Evolutionary conservation across 257 asterid genomes (phyloP).

Genomic region (Solanum lignicaule): DNA sequence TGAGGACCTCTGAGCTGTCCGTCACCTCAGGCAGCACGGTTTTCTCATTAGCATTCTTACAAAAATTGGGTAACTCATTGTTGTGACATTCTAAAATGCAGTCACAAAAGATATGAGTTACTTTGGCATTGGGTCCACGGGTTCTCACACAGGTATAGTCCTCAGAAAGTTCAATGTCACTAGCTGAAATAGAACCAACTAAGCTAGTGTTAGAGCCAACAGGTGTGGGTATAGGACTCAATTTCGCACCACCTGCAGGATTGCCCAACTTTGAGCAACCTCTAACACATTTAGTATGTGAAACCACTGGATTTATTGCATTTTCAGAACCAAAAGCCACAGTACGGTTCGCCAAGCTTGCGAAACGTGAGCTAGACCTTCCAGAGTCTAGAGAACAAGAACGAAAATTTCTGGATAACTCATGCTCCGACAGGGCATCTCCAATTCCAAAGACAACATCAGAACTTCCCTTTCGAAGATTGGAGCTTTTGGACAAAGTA

Average conservation of each 20-base stretch:
- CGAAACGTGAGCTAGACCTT: slow-evolving; percentile 27
- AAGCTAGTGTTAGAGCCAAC: slow-evolving; percentile 16
- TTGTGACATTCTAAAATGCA: slow-evolving; percentile 68
- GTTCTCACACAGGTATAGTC: slow-evolving; percentile 83
- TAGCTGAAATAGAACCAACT: slow-evolving; percentile 34
- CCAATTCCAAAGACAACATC: slow-evolving; percentile 65
- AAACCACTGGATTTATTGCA: slow-evolving; percentile 12
- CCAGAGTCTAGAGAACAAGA: slow-evolving; percentile 70
- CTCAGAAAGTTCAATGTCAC: slow-evolving; percentile 87
- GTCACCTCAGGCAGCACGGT: slow-evolving; percentile 12
- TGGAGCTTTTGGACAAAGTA: slow-evolving; percentile 19
- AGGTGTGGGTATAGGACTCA: slow-evolving; percentile 13
- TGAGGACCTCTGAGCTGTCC: slow-evolving; percentile 10
- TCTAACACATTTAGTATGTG: neutral
- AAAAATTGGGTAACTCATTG: slow-evolving; percentile 22
- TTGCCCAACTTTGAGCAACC: slow-evolving; percentile 21
- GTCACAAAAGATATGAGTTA: slow-evolving; percentile 88
- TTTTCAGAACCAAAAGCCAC: slow-evolving; percentile 22
- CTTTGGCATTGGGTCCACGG: slow-evolving; percentile 84
- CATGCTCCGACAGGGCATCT: slow-evolving; percentile 23
- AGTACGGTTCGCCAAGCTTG: slow-evolving; percentile 31
- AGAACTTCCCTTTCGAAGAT: slow-evolving; percentile 32
- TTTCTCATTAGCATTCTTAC: slow-evolving; percentile 20
- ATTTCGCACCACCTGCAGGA: slow-evolving; percentile 12
- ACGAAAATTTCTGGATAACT: slow-evolving; percentile 16